phyloP scores from a whole-genome alignment of 2,329 filamentous ascomycete genomes.

The Colletotrichum euphorbiae region DNA sequence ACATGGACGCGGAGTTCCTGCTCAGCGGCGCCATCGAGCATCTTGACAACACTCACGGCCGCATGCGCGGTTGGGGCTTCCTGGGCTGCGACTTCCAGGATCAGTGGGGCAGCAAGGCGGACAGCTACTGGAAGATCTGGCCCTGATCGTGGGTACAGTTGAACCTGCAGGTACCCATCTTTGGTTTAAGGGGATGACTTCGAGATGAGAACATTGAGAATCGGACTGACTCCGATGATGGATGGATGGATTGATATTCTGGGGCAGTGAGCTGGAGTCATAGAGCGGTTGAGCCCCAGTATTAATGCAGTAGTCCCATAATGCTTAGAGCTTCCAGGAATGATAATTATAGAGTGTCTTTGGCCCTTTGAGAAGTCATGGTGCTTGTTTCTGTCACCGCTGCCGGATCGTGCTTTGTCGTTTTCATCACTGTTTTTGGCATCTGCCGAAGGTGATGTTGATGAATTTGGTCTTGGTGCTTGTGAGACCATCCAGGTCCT shows the following conservation, averaged over 20 bases:
- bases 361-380: background rate
- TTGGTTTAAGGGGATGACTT: background rate
- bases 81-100: background rate
- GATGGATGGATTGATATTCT: background rate
- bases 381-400: background rate
- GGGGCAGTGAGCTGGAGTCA: background rate
- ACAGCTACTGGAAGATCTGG: slow-evolving; percentile 11
- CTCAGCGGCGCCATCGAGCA: slow-evolving; percentile 6
- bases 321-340: slow-evolving; percentile 3
- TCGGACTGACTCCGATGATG: background rate
- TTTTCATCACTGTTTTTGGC: no score
- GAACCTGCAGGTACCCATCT: fast-evolving
- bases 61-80: slow-evolving; percentile 20
- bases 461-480: background rate
- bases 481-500: no score
- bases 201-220: background rate
- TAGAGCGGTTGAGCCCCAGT: background rate
- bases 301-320: slow-evolving; percentile 20
- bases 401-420: no score
- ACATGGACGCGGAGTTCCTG: slow-evolving; percentile 26
- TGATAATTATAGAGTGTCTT: background rate
- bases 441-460: background rate
- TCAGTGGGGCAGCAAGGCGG: slow-evolving; percentile 12
- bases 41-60: slow-evolving; percentile 16
- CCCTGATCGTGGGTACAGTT: background rate